These are phyloP conservation scores for Coriolopsis trogii DNA, from an alignment of 1,284 basidiomycete species.

Conservation along the genomic window DNA sequence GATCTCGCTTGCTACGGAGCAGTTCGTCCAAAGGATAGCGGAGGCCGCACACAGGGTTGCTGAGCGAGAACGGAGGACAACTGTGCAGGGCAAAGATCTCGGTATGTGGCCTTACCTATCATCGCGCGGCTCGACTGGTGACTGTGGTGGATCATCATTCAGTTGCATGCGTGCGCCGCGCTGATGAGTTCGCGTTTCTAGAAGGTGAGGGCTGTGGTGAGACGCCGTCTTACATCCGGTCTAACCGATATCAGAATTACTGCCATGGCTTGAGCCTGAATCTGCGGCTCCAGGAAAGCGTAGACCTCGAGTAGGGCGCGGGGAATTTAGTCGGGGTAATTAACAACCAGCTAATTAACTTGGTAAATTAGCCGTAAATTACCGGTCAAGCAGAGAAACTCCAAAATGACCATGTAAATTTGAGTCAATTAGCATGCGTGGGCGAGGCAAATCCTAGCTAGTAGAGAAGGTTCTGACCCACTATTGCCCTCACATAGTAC, in stretches of 20 bases:
- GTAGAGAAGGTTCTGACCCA: no score
- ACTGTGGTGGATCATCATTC: neutral
- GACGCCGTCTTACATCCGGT: no score
- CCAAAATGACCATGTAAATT: no score
- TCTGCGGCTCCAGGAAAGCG: conserved; percentile 35
- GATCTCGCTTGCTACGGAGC: conserved; percentile 77
- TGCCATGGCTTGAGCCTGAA: conserved; percentile 50
- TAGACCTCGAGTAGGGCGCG: no score
- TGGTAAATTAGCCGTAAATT: no score
- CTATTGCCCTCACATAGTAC: no score
- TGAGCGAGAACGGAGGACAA: conserved; percentile 62
- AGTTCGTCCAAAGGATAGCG: conserved; percentile 70
- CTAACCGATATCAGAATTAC: conserved; percentile 47
- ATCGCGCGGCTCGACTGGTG: neutral
- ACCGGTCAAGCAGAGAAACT: no score
- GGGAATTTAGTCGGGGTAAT: no score
- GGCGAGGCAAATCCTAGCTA: no score
- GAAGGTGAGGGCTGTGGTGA: conserved; percentile 44
- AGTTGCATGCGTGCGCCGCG: conserved; percentile 66
- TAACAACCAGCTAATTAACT: no score
- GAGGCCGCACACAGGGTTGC: conserved; percentile 65
- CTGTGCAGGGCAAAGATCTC: conserved; percentile 71
- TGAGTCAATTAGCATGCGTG: no score
- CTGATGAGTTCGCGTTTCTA: conserved; percentile 75
- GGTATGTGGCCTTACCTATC: conserved; percentile 44